These are phyloP conservation scores for Trichoderma sp. DNA, from an alignment of 2,329 filamentous ascomycete genomes.

Conservation along the genomic window DNA sequence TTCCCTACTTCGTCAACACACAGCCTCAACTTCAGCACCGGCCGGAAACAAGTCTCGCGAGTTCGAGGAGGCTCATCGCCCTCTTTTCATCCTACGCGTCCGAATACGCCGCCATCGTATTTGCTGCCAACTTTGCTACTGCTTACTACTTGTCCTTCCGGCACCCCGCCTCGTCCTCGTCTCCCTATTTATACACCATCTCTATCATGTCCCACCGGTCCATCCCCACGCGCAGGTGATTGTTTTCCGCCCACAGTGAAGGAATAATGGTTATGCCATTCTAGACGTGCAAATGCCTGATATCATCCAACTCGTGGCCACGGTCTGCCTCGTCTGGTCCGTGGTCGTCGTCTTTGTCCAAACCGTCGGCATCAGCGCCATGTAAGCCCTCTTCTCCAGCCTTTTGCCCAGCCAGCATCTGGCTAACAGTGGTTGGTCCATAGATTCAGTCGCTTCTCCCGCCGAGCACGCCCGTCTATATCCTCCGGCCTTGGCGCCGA, in stretches of 20 bases:
- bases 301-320: slow-evolving; percentile 47
- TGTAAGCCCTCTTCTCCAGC: slow-evolving; percentile 48
- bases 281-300: slow-evolving; percentile 35
- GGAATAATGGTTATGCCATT: slow-evolving; percentile 26
- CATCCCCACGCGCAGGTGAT: slow-evolving; percentile 12
- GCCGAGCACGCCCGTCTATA: slow-evolving; percentile 51
- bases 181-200: not conserved
- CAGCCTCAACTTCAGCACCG: not conserved
- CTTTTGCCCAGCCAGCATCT: not conserved
- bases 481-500: slow-evolving; percentile 55
- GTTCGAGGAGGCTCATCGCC: not conserved
- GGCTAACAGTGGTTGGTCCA: slow-evolving; percentile 22
- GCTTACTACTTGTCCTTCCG: not conserved
- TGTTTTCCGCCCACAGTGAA: slow-evolving; percentile 1
- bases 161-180: not conserved
- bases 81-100: not conserved
- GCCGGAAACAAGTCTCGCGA: not conserved
- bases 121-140: not conserved
- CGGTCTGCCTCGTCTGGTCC: slow-evolving; percentile 58
- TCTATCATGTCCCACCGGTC: slow-evolving; percentile 10
- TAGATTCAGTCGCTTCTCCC: slow-evolving; percentile 59
- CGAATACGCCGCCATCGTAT: not conserved
- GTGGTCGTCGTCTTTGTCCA: slow-evolving; percentile 58
- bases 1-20: not conserved
- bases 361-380: slow-evolving; percentile 57